Base-by-base conservation (phyloP, 306 rosid species). In the Vigna angularis region DNA sequence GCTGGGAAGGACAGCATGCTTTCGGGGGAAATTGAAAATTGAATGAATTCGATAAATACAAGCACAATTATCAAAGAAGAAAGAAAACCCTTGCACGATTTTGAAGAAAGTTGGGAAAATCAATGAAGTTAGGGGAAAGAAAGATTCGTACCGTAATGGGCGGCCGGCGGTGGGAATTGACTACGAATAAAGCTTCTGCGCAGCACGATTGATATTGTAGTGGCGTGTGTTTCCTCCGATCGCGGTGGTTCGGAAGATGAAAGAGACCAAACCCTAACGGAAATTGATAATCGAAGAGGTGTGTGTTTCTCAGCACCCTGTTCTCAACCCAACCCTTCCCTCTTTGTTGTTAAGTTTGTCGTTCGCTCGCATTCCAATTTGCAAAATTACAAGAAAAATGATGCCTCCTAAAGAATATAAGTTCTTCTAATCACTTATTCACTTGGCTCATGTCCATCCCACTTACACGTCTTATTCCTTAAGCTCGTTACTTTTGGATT, bases 101-200 rank as follows among this genome's bases (percentile, higher is more conserved):
- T 26, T 5, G 71, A 74, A 56, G 59, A 70, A 82, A 82, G 73
- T 64, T 20, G 3, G 9, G 15, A 74, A 79, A 82, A 70, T 85
- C 0, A 70, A 42, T 40, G 70, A 40, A 64, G 69, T n/a, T 22
- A 48, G 38, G 52, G 61, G n/a, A 79, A 32, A 65, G 22, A 18
- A 40, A 70, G 73, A 75, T 9, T 63, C n/a, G 22, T 85, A 85
- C 88, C 82, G 20, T 24, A 75, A 15, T 45, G 78, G 68, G 18
- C 26, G 22, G 45, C 1, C 18, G 47, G 4, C 52, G 64, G 77
- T 45, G 56, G 24, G 12, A 52, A 77, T 22, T 61, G 85, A 66
- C 14, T 50, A 26, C 4, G 70, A 17, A 65, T n/a, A 78, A 85
- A 77, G 67, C 74, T 59, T 61, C 10, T 1, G 17, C 40, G 42